A percentile compares a stretch with the other conserved stretches of the same genome.
Evolutionary conservation across 2,329 filamentous ascomycete species (phyloP).

Genomic region (Aureobasidium lini): DNA sequence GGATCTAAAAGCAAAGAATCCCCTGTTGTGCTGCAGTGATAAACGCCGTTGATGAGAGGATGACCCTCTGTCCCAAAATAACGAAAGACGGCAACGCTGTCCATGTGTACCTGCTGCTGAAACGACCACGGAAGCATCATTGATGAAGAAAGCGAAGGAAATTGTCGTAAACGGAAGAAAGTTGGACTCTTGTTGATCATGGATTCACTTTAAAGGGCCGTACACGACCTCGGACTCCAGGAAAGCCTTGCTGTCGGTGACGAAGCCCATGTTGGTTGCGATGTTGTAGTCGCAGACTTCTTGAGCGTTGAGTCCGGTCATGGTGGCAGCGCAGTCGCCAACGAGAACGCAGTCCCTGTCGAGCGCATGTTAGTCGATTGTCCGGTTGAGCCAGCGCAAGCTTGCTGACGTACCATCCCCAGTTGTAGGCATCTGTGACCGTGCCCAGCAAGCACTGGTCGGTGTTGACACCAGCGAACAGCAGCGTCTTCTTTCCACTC

Average conservation of each 20-base stretch:
- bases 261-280: slow-evolving; percentile 37
- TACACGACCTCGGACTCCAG: slow-evolving; percentile 19
- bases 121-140: not conserved
- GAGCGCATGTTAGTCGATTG: not conserved
- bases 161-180: not conserved
- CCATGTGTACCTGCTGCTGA: not conserved
- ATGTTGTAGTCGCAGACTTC: slow-evolving; percentile 35
- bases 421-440: slow-evolving; percentile 35
- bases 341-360: slow-evolving; percentile 32
- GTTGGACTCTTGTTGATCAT: not conserved
- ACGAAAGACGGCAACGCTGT: not conserved
- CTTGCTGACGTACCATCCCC: slow-evolving; percentile 26
- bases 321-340: slow-evolving; percentile 35
- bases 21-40: not conserved
- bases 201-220: slow-evolving; percentile 6
- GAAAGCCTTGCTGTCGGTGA: slow-evolving; percentile 32
- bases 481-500: slow-evolving; percentile 34
- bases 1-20: not conserved
- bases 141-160: not conserved
- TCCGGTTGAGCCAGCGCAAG: not conserved
- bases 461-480: slow-evolving; percentile 37
- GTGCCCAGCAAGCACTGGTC: slow-evolving; percentile 38
- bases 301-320: slow-evolving; percentile 34
- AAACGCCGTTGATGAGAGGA: not conserved
- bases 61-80: not conserved